Evolutionary conservation across 2,329 filamentous ascomycete species (phyloP), one percentile per base, ranked within the genome.

Genomic region (Fusarium hainanense): DNA sequence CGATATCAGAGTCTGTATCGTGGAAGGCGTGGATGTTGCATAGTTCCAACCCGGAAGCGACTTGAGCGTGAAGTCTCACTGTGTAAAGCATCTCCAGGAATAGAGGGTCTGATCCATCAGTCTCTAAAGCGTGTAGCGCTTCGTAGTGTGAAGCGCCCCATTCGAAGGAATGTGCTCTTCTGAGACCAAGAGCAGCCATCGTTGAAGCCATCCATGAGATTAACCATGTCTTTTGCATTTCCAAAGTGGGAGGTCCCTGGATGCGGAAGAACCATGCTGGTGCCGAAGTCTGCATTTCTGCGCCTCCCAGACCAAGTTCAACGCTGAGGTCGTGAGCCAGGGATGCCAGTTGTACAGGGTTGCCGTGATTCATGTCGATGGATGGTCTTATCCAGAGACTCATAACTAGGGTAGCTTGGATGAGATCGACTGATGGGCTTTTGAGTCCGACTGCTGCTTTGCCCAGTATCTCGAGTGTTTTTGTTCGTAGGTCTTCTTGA

Each of bases 221-320:
- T 7, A 69, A 18, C 66, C 66, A 69, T 16, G 58, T 69, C 21
- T 62, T 52, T 10, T 63, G 43, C 55, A 69, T 66, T 21, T 63
- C 66, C 32, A 51, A 12, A 6, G 66, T 57, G 3, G 18, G 48
- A 16, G 61, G 66, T 18, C 48, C 60, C 12, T 66, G 48, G 2
- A 69, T 62, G 4, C 66, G 66, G 32, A 43, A 69, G 51, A 69
- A 69, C 49, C 55, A 69, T 5, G 41, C 61, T 13, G 56, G 43
- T 1, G 66, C 42, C 27, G 66, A 69, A 16, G 47, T 61, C 16
- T 50, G 66, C 34, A 69, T 42, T 1, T 64, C 40, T 7, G 34
- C 10, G 8, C 66, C 66, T 28, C 65, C 66, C 1, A 69, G 13
- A 0, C 66, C 66, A 3, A 69, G 43, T 28, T 69, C 66, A 13